These are phyloP conservation scores for Digitaria exilis DNA, from an alignment of 202 grass and related monocot species.

Conservation along the genomic window DNA sequence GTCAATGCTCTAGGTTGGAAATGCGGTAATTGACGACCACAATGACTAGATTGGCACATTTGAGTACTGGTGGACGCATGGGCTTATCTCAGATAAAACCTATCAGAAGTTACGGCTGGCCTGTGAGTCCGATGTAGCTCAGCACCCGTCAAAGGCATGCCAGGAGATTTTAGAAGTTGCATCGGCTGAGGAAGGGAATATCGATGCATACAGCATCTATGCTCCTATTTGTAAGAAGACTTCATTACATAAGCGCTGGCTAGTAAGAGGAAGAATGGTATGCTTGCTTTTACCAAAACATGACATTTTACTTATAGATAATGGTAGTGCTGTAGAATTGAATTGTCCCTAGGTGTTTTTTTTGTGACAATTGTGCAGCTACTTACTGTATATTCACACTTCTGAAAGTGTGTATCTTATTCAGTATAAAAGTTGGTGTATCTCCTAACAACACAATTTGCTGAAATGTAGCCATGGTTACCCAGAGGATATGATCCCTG, in stretches of 20 bases:
- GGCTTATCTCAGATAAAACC: conserved; percentile 75
- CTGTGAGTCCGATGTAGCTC: conserved; percentile 51
- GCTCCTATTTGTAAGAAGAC: conserved; percentile 59
- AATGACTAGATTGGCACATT: conserved; percentile 81
- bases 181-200: conserved; percentile 52
- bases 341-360: not conserved
- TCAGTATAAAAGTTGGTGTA: not conserved
- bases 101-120: conserved; percentile 54
- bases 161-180: conserved; percentile 38
- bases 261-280: conserved; percentile 53
- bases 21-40: conserved; percentile 73
- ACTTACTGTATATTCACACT: not conserved
- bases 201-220: conserved; percentile 86
- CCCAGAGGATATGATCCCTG: conserved; percentile 71
- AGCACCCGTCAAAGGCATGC: conserved; percentile 53
- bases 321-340: not conserved
- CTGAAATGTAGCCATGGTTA: no score
- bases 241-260: conserved; percentile 41
- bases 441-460: no score
- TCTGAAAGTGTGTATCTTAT: not conserved
- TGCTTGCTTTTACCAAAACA: conserved; percentile 3
- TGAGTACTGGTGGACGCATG: conserved; percentile 81
- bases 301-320: not conserved
- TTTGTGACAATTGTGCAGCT: not conserved
- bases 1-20: conserved; percentile 55